A percentile compares a stretch with the other conserved stretches of the same genome.
These are phyloP conservation scores for Penicillium cinerascens DNA, from an alignment of 495 filamentous ascomycete genomes.

Conservation along the genomic window DNA sequence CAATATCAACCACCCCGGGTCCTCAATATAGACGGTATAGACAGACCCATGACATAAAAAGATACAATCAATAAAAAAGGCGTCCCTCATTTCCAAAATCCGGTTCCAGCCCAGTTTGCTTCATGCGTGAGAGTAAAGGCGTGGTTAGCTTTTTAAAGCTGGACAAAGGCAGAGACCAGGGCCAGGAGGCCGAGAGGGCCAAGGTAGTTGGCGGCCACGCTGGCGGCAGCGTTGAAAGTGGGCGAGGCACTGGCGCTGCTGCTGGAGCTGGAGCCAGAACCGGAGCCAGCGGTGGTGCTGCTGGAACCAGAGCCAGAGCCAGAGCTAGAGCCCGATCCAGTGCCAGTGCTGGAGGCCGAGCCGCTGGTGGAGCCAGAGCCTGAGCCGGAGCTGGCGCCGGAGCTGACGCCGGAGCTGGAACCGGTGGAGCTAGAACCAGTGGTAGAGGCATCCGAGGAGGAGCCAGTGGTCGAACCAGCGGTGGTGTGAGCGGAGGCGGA, in stretches of 20 bases:
- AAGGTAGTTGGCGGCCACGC: conserved; percentile 21
- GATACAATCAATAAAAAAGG: conserved; percentile 13
- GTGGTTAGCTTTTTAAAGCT: conserved; percentile 36
- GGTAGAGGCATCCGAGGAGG: conserved; percentile 11
- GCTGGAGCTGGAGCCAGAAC: conserved; percentile 6
- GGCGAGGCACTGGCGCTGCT: conserved; percentile 19
- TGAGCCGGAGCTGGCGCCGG: conserved; percentile 16
- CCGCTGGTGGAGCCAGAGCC: conserved; percentile 13
- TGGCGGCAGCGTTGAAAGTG: conserved; percentile 26
- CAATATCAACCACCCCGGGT: not conserved
- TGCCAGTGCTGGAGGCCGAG: not conserved
- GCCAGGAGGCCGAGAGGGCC: conserved; percentile 29
- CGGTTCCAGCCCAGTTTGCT: conserved; percentile 28
- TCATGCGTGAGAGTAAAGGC: conserved; percentile 17
- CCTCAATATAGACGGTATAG: too few relatives aligned
- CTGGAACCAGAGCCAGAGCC: conserved; percentile 16
- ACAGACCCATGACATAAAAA: conserved; percentile 1
- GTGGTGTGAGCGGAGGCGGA: conserved; percentile 14
- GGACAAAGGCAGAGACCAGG: conserved; percentile 34
- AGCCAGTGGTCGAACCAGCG: conserved; percentile 15
- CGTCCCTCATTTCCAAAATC: conserved; percentile 15
- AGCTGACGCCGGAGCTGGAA: conserved; percentile 19
- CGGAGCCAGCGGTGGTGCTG: conserved; percentile 1
- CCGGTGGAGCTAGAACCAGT: conserved; percentile 20
- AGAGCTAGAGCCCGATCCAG: conserved; percentile 6